Evolutionary conservation across 257 asterid genomes (phyloP).

Genomic region (Salvia hispanica): DNA sequence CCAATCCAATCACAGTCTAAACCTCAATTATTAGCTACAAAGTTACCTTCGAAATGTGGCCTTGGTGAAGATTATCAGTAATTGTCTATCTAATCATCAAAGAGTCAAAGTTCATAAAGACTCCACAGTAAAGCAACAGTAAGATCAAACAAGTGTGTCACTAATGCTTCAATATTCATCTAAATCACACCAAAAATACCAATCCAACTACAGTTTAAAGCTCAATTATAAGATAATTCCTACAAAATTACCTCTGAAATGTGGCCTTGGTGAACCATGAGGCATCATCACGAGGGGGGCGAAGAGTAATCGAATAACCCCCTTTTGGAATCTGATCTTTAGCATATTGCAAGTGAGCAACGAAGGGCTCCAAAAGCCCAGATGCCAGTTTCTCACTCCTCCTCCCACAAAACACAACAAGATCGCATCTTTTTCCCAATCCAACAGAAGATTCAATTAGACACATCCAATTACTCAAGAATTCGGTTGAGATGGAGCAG

Average conservation of each 20-base stretch:
- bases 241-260: constrained; percentile 59
- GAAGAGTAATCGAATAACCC: constrained; percentile 79
- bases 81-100: too few species aligned
- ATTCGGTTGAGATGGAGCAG: neutral
- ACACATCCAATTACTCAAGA: constrained; percentile 5
- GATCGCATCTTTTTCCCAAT: constrained; percentile 67
- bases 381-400: constrained; percentile 79
- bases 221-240: neutral
- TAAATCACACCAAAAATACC: neutral
- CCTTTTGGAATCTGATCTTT: constrained; percentile 85
- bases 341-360: constrained; percentile 78
- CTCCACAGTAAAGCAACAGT: too few species aligned
- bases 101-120: too few species aligned
- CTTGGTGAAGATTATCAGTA: constrained; percentile 49
- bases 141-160: too few species aligned
- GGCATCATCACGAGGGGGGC: constrained; percentile 54
- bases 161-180: too few species aligned
- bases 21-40: neutral
- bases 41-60: constrained; percentile 74
- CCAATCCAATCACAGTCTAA: neutral
- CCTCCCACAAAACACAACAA: constrained; percentile 73
- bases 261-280: constrained; percentile 87
- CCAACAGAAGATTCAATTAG: constrained; percentile 33
- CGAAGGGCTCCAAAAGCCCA: constrained; percentile 84
- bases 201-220: neutral